phyloP scores from a whole-genome alignment of 1,139 yeast species.

The Protomyces macrosporus region DNA sequence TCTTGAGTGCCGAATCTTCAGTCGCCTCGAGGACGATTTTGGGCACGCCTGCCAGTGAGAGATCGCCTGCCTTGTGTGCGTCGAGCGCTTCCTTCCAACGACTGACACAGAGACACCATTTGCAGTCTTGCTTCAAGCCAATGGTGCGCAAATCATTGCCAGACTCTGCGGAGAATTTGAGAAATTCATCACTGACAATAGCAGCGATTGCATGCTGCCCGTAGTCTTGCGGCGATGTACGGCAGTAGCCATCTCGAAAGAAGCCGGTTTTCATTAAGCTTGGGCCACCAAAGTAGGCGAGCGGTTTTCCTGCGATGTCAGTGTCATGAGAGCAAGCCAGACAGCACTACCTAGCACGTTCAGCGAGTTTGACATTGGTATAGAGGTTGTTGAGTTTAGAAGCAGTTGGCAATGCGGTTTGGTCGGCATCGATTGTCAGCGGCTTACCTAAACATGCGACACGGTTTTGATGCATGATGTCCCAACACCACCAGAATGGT shows the following conservation, averaged over 20 bases:
- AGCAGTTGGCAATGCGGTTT: too few species aligned
- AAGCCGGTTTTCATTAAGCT: conserved; percentile 16
- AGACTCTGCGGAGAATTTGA: conserved; percentile 17
- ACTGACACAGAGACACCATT: conserved; percentile 23
- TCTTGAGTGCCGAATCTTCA: conserved; percentile 16
- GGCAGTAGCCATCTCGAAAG: conserved; percentile 25
- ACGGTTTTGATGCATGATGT: too few species aligned
- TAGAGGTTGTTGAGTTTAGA: too few species aligned
- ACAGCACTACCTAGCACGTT: not conserved
- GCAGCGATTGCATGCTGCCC: conserved; percentile 23
- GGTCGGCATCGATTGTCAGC: too few species aligned
- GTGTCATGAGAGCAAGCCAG: not conserved
- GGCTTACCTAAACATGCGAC: too few species aligned
- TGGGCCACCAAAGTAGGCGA: conserved; percentile 13
- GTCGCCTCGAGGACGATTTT: conserved; percentile 14
- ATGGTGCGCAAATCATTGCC: conserved; percentile 18
- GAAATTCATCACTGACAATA: conserved; percentile 20
- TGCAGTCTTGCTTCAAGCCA: conserved; percentile 18
- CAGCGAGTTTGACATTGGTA: not conserved
- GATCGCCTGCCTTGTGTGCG: conserved; percentile 17
- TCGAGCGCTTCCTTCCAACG: conserved; percentile 25
- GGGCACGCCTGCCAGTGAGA: conserved; percentile 19
- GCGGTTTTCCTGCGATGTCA: conserved; percentile 7
- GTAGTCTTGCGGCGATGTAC: conserved; percentile 17
- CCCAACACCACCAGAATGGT: too few species aligned